Evolutionary conservation across 768 basidiomycete species (phyloP), one percentile per base, ranked within the genome.

Genomic region (Suillus discolor): DNA sequence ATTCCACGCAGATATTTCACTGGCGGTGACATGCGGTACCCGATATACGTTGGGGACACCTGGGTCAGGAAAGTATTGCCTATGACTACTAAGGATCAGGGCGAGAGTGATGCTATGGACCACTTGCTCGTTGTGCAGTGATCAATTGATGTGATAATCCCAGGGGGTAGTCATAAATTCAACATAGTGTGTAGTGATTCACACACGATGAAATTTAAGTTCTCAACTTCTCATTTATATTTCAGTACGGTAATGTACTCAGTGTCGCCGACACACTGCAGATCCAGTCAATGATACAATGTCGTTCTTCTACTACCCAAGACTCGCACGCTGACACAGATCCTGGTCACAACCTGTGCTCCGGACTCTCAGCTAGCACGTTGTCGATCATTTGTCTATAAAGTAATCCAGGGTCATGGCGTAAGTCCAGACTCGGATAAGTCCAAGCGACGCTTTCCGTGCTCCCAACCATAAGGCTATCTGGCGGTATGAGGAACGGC

Each of bases 31-130:
- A 15, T 13, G 31, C 39, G 4, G 18, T 3, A 31, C 23, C 51
- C 49, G 7, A 66, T 75, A 20, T 76, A 70, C 18, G 74, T 76
- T 36, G 71, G 71, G 7, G 66, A 70, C 3, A 76, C 66, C 8
- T 72, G 69, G 74, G 66, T 23, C 11, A 68, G 51, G 18, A 74
- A 67, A 39, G 64, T 65, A 9, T 39, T 62, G 9, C 60, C 64
- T 2, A 36, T 23, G 11, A 4, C 0, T 57, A 36, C 13, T 23
- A 36, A 38, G 13, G 36, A n/a, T 12, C 54, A 55, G 36, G n/a
- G 15, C 4, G 57, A 38, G 15, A 23, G 7, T 16, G 36, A 57
- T 57, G 2, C 36, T 16, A 4, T 38, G 34, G 36, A 57, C n/a
- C 57, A 16, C 7, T 23, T 38, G n/a, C 8, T 57, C 13, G 57